Evolutionary conservation across 257 asterid genomes (phyloP).

Genomic region (Primulina huaijiensis): DNA sequence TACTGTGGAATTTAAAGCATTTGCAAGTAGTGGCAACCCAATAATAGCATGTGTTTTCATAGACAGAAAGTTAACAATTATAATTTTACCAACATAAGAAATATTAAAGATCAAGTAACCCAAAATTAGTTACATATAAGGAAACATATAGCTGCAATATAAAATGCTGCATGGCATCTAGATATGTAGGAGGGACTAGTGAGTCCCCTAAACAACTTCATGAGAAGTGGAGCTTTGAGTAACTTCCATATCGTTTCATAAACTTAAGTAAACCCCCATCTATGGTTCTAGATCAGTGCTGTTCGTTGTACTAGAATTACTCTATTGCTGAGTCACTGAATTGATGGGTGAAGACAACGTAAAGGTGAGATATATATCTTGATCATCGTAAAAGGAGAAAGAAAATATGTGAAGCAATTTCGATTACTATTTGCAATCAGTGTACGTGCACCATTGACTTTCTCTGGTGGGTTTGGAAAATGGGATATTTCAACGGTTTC

Average conservation of each 20-base stretch:
- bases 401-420: not conserved
- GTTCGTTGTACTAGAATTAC: not conserved
- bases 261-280: not conserved
- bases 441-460: too few species aligned
- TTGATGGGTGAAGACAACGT: not conserved
- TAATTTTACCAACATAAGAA: too few species aligned
- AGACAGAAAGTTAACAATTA: not conserved
- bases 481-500: not conserved
- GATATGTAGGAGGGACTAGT: not conserved
- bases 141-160: too few species aligned
- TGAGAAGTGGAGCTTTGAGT: not conserved
- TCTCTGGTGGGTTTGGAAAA: not conserved
- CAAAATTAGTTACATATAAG: too few species aligned
- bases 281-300: not conserved
- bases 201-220: not conserved
- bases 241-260: not conserved
- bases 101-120: too few species aligned
- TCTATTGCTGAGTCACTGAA: not conserved
- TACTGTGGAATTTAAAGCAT: constrained; percentile 2
- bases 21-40: not conserved
- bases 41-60: not conserved
- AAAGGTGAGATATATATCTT: not conserved
- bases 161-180: not conserved
- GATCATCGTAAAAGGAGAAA: too few species aligned
- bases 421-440: not conserved